Base-by-base conservation (phyloP, 176 grass and related monocot species). In the Oryza rufipogon region DNA sequence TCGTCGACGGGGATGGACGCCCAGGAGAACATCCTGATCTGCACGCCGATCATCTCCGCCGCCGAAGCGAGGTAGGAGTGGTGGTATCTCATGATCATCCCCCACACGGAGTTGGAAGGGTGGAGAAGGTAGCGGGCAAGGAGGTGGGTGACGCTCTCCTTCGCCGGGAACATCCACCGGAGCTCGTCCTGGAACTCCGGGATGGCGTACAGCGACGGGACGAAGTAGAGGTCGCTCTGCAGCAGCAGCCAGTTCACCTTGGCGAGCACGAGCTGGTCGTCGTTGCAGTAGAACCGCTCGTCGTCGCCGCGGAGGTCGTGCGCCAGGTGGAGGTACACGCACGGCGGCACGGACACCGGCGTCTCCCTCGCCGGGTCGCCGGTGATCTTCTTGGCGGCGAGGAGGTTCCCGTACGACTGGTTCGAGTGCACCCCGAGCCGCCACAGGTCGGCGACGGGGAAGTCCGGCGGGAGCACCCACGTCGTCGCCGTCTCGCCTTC, bases 201-300 rank as follows among this genome's bases (percentile, higher is more conserved):
- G 11, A 84, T 58, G 13, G 61, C 9, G 87, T 84, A 94, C 11
- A 94, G 56, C 38, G 81, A 70, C 33, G 89, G 87, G 17, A 56
- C 78, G 38, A 87, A 91, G 73, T 91, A 94, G 30, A 87, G 22
- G 48, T 94, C 90, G 3, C 84, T 89, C 51, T 60, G 42, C 38
- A 90, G 28, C 22, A 94, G 46, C 68, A 94, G 60, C 92, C 92
- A 94, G 66, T 74, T 75, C 54, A 94, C 74, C 80, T 86, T 90
- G 5, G 2, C 4, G 28, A 94, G 80, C 25, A 86, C 63, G 39
- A 14, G 30, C 65, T 94, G 92, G 32, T 89, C 77, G 13, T 91
- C 87, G 16, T 82, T 78, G 68, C 92, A 94, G 83, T 81, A 94
- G 68, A 92, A 91, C 7, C 70, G 28, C 7, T 8, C 0, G 38